Conservation (phyloP, 768 basidiomycete genomes). For the Collybia nuda region DNA sequence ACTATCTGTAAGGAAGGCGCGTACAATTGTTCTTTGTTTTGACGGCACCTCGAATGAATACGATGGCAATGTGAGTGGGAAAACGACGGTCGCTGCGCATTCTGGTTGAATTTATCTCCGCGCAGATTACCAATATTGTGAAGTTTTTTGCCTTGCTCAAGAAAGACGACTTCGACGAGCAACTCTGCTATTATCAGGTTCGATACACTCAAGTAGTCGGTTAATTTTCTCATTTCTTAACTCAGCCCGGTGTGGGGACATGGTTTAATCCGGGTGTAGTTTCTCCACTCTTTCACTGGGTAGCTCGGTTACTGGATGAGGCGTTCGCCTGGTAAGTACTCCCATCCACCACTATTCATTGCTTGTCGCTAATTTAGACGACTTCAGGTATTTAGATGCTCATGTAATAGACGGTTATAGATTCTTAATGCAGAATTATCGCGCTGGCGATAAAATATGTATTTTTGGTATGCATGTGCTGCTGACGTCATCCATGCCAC, state of each 20-base stretch:
- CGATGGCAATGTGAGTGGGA: conserved; percentile 29
- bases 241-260: conserved; percentile 46
- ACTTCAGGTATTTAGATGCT: conserved; percentile 58
- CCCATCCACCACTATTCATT: neutral
- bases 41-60: conserved; percentile 56
- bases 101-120: neutral
- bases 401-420: conserved; percentile 77
- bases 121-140: conserved; percentile 29
- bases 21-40: conserved; percentile 53
- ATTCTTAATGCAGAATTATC: conserved; percentile 78
- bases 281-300: conserved; percentile 55
- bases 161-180: conserved; percentile 25
- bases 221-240: conserved; percentile 24
- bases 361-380: neutral
- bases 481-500: conserved; percentile 9
- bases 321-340: conserved; percentile 76
- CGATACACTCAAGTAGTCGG: neutral
- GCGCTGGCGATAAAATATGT: conserved; percentile 68
- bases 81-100: neutral
- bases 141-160: conserved; percentile 27
- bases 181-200: conserved; percentile 12
- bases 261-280: conserved; percentile 65
- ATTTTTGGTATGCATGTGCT: conserved; percentile 53
- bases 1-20: conserved; percentile 16
- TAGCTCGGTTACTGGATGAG: conserved; percentile 60